Conservation (phyloP, 495 filamentous ascomycete species). For the Xylaria scruposa region DNA sequence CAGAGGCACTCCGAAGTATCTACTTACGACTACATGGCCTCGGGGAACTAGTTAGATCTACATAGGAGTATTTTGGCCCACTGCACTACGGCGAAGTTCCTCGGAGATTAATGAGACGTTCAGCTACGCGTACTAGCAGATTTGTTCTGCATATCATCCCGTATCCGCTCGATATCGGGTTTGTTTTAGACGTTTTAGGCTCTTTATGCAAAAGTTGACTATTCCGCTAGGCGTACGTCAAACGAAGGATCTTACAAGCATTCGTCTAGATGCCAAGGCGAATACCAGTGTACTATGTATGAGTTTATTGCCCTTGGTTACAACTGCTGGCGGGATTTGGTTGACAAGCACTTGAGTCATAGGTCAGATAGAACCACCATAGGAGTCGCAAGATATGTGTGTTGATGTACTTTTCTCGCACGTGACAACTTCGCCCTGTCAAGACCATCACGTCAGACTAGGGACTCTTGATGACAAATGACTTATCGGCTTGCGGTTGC, state of each 20-base stretch:
- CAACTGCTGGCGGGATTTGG: neutral
- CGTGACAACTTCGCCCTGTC: neutral
- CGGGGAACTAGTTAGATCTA: neutral
- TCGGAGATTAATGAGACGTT: conserved; percentile 5
- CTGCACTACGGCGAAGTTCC: conserved; percentile 3
- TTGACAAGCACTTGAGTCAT: neutral
- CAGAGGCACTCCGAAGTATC: neutral
- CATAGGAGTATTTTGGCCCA: neutral
- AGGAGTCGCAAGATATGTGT: neutral
- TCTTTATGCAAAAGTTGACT: neutral
- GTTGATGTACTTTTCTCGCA: neutral
- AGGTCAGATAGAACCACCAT: neutral
- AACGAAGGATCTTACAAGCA: neutral
- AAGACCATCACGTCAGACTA: conserved; percentile 14
- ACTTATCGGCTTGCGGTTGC: neutral
- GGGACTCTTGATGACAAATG: conserved; percentile 6
- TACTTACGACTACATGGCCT: neutral
- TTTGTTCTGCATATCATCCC: conserved; percentile 1
- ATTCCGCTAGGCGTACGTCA: neutral
- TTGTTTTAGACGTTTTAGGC: neutral
- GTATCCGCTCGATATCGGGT: neutral
- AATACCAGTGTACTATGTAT: neutral
- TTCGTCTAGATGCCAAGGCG: neutral
- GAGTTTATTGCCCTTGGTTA: neutral
- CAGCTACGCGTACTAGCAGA: conserved; percentile 6